These are phyloP conservation scores for Pseudognaphalium luteoalbum DNA, from an alignment of 129 eudicot genomes.

Conservation along the genomic window DNA sequence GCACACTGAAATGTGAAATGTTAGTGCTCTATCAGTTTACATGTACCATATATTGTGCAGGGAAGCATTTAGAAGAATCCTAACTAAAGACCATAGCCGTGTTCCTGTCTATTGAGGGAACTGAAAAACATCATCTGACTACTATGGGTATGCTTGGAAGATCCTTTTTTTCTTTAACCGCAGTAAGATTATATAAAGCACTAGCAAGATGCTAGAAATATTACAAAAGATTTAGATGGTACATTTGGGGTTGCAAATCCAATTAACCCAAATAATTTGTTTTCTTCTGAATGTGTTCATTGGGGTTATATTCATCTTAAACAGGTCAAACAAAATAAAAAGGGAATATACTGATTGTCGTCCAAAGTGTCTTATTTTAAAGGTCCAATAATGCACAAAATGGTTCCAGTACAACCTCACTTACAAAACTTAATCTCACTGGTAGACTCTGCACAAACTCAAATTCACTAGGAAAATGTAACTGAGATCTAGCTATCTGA, in stretches of 20 bases:
- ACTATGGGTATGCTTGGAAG: conserved; percentile 61
- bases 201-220: too few relatives aligned
- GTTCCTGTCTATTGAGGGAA: conserved; percentile 86
- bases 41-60: conserved; percentile 44
- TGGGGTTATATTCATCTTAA: not conserved
- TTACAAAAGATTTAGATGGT: too few relatives aligned
- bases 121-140: conserved; percentile 86
- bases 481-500: not conserved
- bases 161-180: too few relatives aligned
- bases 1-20: not conserved
- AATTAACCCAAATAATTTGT: too few relatives aligned
- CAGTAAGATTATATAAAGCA: too few relatives aligned
- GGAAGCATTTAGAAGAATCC: conserved; percentile 95
- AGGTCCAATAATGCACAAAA: not conserved
- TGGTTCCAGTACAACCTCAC: not conserved
- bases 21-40: conserved; percentile 10
- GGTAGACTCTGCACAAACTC: not conserved
- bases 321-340: not conserved
- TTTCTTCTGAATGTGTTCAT: not conserved
- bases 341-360: not conserved
- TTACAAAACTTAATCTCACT: not conserved
- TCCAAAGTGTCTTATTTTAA: not conserved
- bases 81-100: conserved; percentile 97
- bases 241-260: too few relatives aligned
- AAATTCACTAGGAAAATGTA: too few relatives aligned